These are phyloP conservation scores for Collybiopsis confluens DNA, from an alignment of 768 basidiomycete species.

Conservation along the genomic window DNA sequence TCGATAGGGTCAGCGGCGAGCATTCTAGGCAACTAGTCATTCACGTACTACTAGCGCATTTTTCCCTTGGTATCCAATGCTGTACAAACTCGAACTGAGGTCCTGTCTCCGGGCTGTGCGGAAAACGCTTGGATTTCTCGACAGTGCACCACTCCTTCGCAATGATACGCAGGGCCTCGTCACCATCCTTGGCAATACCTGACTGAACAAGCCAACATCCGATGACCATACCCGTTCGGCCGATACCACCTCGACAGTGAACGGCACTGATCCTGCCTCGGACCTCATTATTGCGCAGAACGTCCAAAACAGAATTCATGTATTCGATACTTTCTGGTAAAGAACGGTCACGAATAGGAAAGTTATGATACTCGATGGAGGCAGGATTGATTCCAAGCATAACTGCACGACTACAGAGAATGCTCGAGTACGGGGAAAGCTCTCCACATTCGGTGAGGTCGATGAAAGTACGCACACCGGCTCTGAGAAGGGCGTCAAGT, in stretches of 20 bases:
- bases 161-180: conserved; percentile 60
- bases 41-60: not conserved
- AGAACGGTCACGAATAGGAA: conserved; percentile 72
- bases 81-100: conserved; percentile 70
- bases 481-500: conserved; percentile 64
- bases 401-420: conserved; percentile 48
- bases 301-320: conserved; percentile 55
- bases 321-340: conserved; percentile 56
- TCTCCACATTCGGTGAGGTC: conserved; percentile 83
- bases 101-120: conserved; percentile 76
- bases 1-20: not conserved
- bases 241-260: conserved; percentile 78
- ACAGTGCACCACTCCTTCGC: conserved; percentile 70
- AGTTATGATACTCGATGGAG: conserved; percentile 70
- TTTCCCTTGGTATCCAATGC: not conserved
- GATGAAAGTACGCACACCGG: conserved; percentile 77
- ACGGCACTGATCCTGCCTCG: conserved; percentile 64
- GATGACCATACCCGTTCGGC: conserved; percentile 57
- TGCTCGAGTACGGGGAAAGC: conserved; percentile 59
- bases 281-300: conserved; percentile 54
- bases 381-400: conserved; percentile 50
- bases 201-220: conserved; percentile 79
- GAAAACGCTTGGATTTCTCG: conserved; percentile 73
- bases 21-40: not conserved
- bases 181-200: conserved; percentile 55